A percentile compares a stretch with the other conserved stretches of the same genome.
Conservation (phyloP, 306 rosid genomes). For the Neltuma alba region DNA sequence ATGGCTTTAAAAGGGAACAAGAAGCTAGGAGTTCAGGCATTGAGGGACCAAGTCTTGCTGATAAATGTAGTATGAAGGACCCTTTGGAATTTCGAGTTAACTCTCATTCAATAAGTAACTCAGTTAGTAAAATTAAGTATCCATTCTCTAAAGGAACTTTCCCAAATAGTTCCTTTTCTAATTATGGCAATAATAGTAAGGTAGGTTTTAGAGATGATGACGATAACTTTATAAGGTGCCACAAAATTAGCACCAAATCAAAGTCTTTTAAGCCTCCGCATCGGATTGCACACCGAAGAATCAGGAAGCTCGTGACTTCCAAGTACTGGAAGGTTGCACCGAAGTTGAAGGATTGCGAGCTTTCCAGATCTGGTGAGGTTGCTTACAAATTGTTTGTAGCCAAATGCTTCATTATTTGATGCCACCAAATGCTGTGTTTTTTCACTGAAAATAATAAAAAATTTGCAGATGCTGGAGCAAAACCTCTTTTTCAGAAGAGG, state of each 20-base stretch:
- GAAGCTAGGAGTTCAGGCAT: conserved; percentile 44
- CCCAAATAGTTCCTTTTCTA: conserved; percentile 59
- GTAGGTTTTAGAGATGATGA: conserved; percentile 89
- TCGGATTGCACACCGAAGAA: conserved; percentile 57
- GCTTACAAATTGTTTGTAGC: conserved; percentile 21
- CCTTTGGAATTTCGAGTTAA: conserved; percentile 45
- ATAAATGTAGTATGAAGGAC: conserved; percentile 55
- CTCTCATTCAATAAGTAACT: conserved; percentile 44
- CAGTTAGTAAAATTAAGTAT: conserved; percentile 48
- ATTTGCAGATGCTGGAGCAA: conserved; percentile 57
- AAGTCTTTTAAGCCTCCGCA: conserved; percentile 64
- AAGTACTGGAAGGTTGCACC: conserved; percentile 86
- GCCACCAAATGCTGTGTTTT: background rate
- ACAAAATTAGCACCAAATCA: conserved; percentile 58
- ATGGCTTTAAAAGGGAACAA: conserved; percentile 37
- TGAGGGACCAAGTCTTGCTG: conserved; percentile 42
- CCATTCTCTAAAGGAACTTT: conserved; percentile 48
- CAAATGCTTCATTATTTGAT: conserved; percentile 19
- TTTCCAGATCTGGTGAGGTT: conserved; percentile 66
- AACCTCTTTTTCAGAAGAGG: conserved; percentile 59
- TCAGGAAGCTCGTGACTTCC: conserved; percentile 71
- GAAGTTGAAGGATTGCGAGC: conserved; percentile 75
- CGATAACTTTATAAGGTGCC: conserved; percentile 66
- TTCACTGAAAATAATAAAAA: conserved; percentile 14
- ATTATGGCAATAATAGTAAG: conserved; percentile 63